These are phyloP conservation scores for Candolleomyces efflorescens DNA, from an alignment of 768 basidiomycete species.

Conservation along the genomic window DNA sequence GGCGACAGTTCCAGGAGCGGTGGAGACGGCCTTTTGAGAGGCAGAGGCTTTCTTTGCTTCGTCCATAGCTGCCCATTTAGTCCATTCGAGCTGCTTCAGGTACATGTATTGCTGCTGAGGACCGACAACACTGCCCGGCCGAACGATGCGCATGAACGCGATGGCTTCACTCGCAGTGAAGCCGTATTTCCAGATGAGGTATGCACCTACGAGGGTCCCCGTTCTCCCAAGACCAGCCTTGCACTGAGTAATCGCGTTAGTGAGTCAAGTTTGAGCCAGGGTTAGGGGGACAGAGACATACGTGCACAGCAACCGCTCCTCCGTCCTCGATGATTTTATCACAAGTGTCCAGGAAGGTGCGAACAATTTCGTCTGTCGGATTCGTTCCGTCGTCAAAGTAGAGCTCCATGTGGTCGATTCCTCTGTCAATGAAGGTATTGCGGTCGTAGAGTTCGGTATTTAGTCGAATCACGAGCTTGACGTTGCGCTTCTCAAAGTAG, in stretches of 20 bases:
- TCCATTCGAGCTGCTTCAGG: slow-evolving; percentile 91
- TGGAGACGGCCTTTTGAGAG: slow-evolving; percentile 30
- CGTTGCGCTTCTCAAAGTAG: slow-evolving; percentile 82
- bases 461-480: slow-evolving; percentile 89
- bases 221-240: slow-evolving; percentile 97
- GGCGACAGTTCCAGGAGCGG: slow-evolving; percentile 37
- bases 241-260: slow-evolving; percentile 47
- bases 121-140: slow-evolving; percentile 91
- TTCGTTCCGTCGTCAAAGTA: slow-evolving; percentile 99
- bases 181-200: slow-evolving; percentile 97
- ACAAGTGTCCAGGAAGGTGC: slow-evolving; percentile 83
- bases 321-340: slow-evolving; percentile 75
- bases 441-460: slow-evolving; percentile 93
- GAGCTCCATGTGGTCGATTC: slow-evolving; percentile 86
- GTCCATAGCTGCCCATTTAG: slow-evolving; percentile 88
- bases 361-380: slow-evolving; percentile 91
- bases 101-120: slow-evolving; percentile 96
- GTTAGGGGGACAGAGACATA: slow-evolving; percentile 33
- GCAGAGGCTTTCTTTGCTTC: slow-evolving; percentile 57
- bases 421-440: slow-evolving; percentile 73
- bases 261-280: slow-evolving; percentile 12
- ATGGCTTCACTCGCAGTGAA: slow-evolving; percentile 96
- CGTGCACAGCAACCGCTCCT: slow-evolving; percentile 86
- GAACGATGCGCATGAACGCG: slow-evolving; percentile 96
- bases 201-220: slow-evolving; percentile 95